These are phyloP conservation scores for Mimosa pudica DNA, from an alignment of 306 rosid genomes.

Conservation along the genomic window DNA sequence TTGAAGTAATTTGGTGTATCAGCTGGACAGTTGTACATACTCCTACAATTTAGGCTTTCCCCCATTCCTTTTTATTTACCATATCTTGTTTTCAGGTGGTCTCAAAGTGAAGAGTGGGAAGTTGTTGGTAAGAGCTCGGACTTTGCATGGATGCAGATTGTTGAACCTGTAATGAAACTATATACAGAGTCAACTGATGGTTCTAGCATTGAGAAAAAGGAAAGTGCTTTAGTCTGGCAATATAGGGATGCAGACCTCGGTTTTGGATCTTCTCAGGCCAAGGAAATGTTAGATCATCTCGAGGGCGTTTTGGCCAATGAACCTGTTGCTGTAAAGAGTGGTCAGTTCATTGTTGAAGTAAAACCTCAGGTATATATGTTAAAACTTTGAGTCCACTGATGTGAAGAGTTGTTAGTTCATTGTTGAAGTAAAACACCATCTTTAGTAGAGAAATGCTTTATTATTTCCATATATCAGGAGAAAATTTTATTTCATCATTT, in stretches of 20 bases:
- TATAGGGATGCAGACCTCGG: constrained; percentile 74
- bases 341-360: constrained; percentile 76
- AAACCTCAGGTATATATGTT: constrained; percentile 69
- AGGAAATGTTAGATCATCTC: constrained; percentile 83
- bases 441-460: neutral
- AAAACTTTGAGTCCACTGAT: neutral
- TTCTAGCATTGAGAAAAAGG: constrained; percentile 69
- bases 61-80: neutral
- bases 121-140: constrained; percentile 56
- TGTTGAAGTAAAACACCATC: too few relatives aligned
- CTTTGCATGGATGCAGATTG: constrained; percentile 82
- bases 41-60: neutral
- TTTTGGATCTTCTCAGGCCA: constrained; percentile 83
- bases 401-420: neutral
- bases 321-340: constrained; percentile 83
- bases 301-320: constrained; percentile 89
- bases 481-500: neutral
- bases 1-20: neutral
- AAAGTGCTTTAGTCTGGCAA: constrained; percentile 87
- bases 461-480: constrained; percentile 23
- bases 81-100: constrained; percentile 54
- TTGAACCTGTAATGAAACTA: constrained; percentile 69
- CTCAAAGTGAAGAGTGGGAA: constrained; percentile 61
- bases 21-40: neutral
- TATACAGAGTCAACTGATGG: constrained; percentile 92